Evolutionary conservation across 2,329 filamentous ascomycete species (phyloP).

Genomic region (Pyrenochaeta sp.): DNA sequence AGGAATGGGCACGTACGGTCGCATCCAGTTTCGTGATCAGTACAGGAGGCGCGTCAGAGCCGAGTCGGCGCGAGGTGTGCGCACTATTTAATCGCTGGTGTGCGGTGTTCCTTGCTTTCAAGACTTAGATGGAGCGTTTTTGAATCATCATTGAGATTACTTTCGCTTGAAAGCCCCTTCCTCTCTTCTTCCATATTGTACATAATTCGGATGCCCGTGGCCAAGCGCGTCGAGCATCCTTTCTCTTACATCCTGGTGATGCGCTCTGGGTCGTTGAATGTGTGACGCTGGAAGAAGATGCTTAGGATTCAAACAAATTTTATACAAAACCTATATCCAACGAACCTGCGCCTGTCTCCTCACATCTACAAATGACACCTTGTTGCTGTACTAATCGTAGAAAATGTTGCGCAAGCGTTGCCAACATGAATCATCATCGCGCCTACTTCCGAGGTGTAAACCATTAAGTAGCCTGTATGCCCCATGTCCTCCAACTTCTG

Average conservation of each 20-base stretch:
- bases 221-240: neutral
- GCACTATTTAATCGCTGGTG: slow-evolving; percentile 41
- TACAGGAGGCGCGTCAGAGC: slow-evolving; percentile 64
- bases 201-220: slow-evolving; percentile 19
- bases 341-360: no score
- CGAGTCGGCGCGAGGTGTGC: slow-evolving; percentile 42
- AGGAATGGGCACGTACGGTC: slow-evolving; percentile 71
- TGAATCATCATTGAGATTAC: slow-evolving; percentile 19
- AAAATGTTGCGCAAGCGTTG: no score
- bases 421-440: no score
- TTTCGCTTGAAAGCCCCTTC: slow-evolving; percentile 25
- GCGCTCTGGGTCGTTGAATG: neutral
- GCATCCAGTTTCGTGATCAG: slow-evolving; percentile 71
- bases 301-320: neutral
- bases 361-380: no score
- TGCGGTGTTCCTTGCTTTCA: neutral
- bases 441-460: no score
- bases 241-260: slow-evolving; percentile 15
- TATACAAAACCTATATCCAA: neutral
- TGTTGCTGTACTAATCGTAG: no score
- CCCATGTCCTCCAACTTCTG: no score
- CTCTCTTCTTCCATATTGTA: slow-evolving; percentile 24
- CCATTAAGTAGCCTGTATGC: no score
- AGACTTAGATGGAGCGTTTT: slow-evolving; percentile 3
- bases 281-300: neutral